Evolutionary conservation across 2,329 filamentous ascomycete species (phyloP), one percentile per base, ranked within the genome.

Genomic region (Arthroderma sp.): DNA sequence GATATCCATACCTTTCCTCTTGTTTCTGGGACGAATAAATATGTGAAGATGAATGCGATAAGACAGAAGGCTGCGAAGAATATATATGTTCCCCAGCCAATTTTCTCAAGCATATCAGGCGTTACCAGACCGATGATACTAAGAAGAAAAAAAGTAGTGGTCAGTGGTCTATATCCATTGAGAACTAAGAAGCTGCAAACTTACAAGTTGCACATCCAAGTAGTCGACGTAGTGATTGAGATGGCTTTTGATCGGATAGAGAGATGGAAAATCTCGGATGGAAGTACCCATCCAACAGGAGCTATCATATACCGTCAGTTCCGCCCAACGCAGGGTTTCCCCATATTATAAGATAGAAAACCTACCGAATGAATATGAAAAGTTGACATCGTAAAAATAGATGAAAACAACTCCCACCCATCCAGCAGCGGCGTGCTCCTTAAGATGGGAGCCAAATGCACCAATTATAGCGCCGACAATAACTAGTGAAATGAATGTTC

Each of bases 131-230:
- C 69, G 33, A 71, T 71, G 58, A 71, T 67, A 51, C 68, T 70
- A 47, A 4, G 23, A 33, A 21, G 21, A 8, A 31, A 37, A 19
- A 2, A 35, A 19, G 5, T 17, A 31, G 5, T 8, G 5, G 44
- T 56, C 11, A 56, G 58, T n/a, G 19, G 23, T 21, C 4, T 11
- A 49, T 41, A 35, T 23, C 11, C 9, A 15, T 11, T 25, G 9
- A 31, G 37, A 41, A 8, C 28, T 9, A 35, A 35, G 2, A 31
- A 17, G 6, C n/a, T n/a, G 8, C 13, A 21, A 38, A 63, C 69
- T 55, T 57, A 71, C 69, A 71, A 71, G 51, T 71, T 71, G 33
- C 69, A 71, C 69, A 71, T 70, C 69, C 69, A 71, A 15, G 68
- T 71, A 4, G 68, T 67, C 1, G 69, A 71, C 2, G 69, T 71